These are phyloP conservation scores for Kalanchoe fedtschenkoi DNA, from an alignment of 164 flowering plant species.

Conservation along the genomic window DNA sequence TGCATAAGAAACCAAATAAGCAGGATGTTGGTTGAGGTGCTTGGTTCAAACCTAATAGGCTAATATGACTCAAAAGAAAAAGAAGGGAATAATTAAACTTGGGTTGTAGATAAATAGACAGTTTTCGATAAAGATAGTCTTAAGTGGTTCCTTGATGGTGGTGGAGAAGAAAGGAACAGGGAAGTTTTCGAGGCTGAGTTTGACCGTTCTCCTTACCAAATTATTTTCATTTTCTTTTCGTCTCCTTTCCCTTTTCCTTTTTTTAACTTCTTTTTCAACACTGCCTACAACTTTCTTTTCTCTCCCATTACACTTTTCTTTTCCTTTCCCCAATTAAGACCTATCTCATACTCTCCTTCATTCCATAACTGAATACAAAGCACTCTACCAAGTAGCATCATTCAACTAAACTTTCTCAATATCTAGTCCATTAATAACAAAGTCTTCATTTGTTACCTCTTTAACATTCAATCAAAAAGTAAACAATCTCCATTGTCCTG, in stretches of 20 bases:
- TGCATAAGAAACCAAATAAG: neutral
- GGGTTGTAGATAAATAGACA: slow-evolving; percentile 2
- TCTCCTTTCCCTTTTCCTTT: neutral
- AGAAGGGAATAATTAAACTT: neutral
- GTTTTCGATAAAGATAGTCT: slow-evolving; percentile 1
- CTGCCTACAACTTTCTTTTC: slow-evolving; percentile 4
- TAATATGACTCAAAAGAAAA: neutral
- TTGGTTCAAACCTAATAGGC: neutral
- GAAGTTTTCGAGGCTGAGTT: slow-evolving; percentile 1
- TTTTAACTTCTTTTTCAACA: neutral
- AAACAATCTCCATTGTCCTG: neutral
- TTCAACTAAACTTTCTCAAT: slow-evolving; percentile 3
- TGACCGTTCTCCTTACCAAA: neutral
- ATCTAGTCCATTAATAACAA: neutral
- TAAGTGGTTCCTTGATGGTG: neutral
- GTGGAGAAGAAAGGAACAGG: neutral
- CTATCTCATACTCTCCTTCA: neutral
- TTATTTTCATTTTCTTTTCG: slow-evolving; percentile 2
- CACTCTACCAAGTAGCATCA: slow-evolving; percentile 1
- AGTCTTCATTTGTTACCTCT: neutral
- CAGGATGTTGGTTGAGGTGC: neutral
- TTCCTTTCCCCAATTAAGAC: slow-evolving; percentile 6
- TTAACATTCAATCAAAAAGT: neutral
- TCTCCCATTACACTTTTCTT: slow-evolving; percentile 3
- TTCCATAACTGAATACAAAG: slow-evolving; percentile 5